Evolutionary conservation across 2,329 filamentous ascomycete species (phyloP).

Genomic region (Aspergillus brasiliensis): DNA sequence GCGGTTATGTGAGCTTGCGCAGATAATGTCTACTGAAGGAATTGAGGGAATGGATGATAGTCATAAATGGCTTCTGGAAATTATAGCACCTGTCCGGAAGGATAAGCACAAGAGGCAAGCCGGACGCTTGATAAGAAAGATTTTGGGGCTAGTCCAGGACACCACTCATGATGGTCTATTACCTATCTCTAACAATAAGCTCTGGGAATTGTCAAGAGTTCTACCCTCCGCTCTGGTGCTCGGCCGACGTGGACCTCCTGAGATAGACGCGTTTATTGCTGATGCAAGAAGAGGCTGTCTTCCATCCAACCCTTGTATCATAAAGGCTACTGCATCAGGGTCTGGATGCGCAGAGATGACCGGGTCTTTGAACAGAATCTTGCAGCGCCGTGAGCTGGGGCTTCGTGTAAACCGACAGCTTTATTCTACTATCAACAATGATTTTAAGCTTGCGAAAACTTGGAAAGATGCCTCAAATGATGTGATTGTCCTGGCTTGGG

Average conservation of each 20-base stretch:
- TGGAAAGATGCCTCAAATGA: constrained; percentile 64
- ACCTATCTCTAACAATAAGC: not conserved
- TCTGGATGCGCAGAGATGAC: not conserved
- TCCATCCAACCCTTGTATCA: constrained; percentile 19
- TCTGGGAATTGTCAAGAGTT: constrained; percentile 9
- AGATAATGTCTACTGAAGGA: constrained; percentile 6
- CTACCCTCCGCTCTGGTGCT: constrained; percentile 17
- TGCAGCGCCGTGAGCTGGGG: constrained; percentile 36
- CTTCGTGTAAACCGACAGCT: constrained; percentile 17
- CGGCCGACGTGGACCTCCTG: constrained; percentile 18
- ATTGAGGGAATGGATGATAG: constrained; percentile 12
- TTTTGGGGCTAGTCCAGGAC: not conserved
- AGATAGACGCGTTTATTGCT: constrained; percentile 24
- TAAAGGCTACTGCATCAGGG: constrained; percentile 3
- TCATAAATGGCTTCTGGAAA: constrained; percentile 10
- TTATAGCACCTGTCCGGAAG: not conserved
- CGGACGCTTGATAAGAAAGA: constrained; percentile 4
- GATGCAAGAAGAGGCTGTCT: constrained; percentile 24
- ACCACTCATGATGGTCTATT: not conserved
- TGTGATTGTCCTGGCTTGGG: constrained; percentile 60
- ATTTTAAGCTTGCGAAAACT: constrained; percentile 47
- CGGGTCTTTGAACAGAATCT: constrained; percentile 15
- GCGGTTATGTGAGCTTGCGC: constrained; percentile 15
- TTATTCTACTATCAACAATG: constrained; percentile 32
- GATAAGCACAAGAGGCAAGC: not conserved